Evolutionary conservation across 1,284 basidiomycete species (phyloP).

Genomic region (Cutaneotrichosporon cyanovorans): DNA sequence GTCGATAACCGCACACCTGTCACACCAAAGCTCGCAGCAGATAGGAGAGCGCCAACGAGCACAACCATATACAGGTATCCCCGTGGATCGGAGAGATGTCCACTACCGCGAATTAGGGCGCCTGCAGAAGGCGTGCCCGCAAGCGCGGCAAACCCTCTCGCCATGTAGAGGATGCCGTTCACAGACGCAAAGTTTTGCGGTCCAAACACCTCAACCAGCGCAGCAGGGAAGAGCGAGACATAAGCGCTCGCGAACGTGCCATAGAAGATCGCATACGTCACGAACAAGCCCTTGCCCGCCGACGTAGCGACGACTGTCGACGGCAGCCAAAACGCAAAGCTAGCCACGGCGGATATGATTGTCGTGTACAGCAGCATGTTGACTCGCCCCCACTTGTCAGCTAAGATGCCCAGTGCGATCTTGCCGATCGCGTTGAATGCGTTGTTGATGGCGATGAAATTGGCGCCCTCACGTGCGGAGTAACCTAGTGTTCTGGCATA

Average conservation of each 20-base stretch:
- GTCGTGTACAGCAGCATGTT: slow-evolving; percentile 39
- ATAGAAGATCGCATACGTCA: slow-evolving; percentile 26
- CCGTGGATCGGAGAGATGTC: background rate
- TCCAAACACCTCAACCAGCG: slow-evolving; percentile 32
- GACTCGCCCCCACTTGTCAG: slow-evolving; percentile 37
- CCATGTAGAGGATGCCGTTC: slow-evolving; percentile 30
- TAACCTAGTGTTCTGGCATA: slow-evolving; percentile 26
- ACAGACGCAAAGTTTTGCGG: slow-evolving; percentile 28
- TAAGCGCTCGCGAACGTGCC: slow-evolving; percentile 25
- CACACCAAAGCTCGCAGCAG: background rate
- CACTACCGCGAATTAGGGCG: background rate
- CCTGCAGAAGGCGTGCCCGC: slow-evolving; percentile 28
- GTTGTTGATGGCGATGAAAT: slow-evolving; percentile 30
- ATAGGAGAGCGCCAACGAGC: background rate
- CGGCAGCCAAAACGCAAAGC: slow-evolving; percentile 30
- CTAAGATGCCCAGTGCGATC: slow-evolving; percentile 34
- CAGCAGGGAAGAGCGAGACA: slow-evolving; percentile 31
- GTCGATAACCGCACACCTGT: background rate
- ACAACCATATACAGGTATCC: background rate
- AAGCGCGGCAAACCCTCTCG: slow-evolving; percentile 24
- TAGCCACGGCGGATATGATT: slow-evolving; percentile 24
- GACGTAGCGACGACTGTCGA: slow-evolving; percentile 11
- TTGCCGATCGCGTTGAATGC: slow-evolving; percentile 37
- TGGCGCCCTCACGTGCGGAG: slow-evolving; percentile 18
- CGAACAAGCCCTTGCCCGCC: slow-evolving; percentile 22